These are phyloP conservation scores for Brasilioporus rufonigricans DNA, from an alignment of 768 basidiomycete species.

Conservation along the genomic window DNA sequence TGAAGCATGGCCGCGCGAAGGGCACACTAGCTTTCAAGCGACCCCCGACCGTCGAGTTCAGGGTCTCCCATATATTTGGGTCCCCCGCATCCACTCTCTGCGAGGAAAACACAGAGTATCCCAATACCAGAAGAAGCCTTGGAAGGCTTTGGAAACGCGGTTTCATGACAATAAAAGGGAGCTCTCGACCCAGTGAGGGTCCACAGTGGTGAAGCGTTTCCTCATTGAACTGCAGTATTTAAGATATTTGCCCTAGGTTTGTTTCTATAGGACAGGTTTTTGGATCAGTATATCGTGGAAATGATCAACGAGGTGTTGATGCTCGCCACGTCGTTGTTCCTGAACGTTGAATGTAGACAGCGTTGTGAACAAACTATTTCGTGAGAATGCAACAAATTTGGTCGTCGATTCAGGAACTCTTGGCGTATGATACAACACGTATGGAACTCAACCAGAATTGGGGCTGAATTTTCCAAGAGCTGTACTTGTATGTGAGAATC, in stretches of 20 bases:
- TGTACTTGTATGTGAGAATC: too few relatives aligned
- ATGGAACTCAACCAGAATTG: too few relatives aligned
- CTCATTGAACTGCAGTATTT: not conserved
- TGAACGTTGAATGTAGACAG: too few relatives aligned
- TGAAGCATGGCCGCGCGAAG: not conserved
- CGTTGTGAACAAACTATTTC: too few relatives aligned
- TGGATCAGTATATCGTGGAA: not conserved
- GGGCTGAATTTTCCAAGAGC: too few relatives aligned
- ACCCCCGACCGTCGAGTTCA: not conserved
- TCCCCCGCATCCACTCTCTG: not conserved
- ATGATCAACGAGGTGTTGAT: not conserved
- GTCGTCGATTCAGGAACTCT: too few relatives aligned
- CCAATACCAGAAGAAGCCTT: not conserved
- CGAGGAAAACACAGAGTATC: too few relatives aligned
- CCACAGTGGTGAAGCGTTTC: not conserved
- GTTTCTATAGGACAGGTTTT: not conserved
- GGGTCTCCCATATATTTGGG: not conserved
- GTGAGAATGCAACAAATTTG: too few relatives aligned
- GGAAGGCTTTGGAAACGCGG: not conserved
- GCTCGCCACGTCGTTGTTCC: not conserved
- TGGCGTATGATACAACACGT: too few relatives aligned
- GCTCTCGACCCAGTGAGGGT: not conserved
- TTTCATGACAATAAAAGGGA: not conserved
- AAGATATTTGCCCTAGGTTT: not conserved
- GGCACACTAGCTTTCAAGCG: not conserved